Percentiles rank a stretch among this genome's conserved stretches.
Evolutionary conservation across 768 basidiomycete genomes (phyloP).

Genomic region (Tephrocybe sp.): DNA sequence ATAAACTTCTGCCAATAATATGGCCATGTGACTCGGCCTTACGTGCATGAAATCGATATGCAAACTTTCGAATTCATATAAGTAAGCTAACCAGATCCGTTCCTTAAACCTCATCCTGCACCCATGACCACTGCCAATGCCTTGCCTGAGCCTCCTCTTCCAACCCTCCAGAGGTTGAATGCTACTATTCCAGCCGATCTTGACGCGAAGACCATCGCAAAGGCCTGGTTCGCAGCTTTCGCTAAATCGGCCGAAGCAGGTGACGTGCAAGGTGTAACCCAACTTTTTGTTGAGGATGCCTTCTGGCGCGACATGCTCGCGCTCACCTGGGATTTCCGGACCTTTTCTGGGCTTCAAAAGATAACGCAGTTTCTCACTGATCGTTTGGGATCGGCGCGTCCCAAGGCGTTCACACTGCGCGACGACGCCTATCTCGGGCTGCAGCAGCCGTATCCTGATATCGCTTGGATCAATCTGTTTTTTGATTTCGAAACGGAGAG

Average conservation of each 20-base stretch:
- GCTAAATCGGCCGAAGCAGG: conserved; percentile 10
- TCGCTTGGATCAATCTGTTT: conserved; percentile 56
- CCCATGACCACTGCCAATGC: background rate
- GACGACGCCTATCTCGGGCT: conserved; percentile 30
- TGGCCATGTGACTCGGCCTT: too few species aligned
- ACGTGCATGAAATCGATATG: too few species aligned
- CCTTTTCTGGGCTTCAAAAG: conserved; percentile 17
- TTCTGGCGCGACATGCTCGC: conserved; percentile 23
- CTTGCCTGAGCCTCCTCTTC: conserved; percentile 20
- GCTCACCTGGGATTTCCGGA: conserved; percentile 26
- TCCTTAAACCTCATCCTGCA: background rate
- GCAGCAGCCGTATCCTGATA: conserved; percentile 45
- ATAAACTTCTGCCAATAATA: too few species aligned
- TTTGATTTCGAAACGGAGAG: conserved; percentile 57
- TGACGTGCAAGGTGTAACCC: conserved; percentile 14
- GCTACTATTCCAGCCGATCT: conserved; percentile 19
- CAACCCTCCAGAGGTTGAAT: conserved; percentile 27
- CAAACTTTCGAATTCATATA: too few species aligned
- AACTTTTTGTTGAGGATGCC: conserved; percentile 21
- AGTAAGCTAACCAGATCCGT: too few species aligned
- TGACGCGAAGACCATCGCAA: conserved; percentile 21
- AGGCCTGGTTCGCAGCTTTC: conserved; percentile 28
- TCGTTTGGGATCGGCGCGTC: conserved; percentile 14
- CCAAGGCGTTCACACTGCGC: conserved; percentile 29
- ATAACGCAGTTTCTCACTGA: conserved; percentile 21